A percentile compares a stretch with the other conserved stretches of the same genome.
Evolutionary conservation across 352 stramenopile species (phyloP).

Genomic region (Pythium grandisporangium): DNA sequence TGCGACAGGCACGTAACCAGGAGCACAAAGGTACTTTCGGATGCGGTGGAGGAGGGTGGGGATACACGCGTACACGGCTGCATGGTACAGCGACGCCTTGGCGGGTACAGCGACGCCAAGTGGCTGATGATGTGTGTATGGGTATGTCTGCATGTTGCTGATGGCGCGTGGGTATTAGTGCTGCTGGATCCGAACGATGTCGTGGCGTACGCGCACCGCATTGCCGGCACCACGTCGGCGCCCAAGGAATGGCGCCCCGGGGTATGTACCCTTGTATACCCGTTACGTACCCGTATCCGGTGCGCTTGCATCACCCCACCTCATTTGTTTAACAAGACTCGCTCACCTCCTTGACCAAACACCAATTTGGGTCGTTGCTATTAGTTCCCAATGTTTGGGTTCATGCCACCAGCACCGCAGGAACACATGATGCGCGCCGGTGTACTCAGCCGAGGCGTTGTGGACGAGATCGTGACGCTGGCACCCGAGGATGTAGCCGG

Average conservation of each 20-base stretch:
- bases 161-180: conserved; percentile 26
- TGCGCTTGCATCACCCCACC: too few species aligned
- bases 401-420: conserved; percentile 74
- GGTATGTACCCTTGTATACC: conserved; percentile 30
- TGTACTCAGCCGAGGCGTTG: conserved; percentile 70
- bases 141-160: background rate
- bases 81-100: too few species aligned
- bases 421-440: conserved; percentile 82
- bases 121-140: background rate
- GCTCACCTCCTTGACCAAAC: too few species aligned
- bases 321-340: too few species aligned
- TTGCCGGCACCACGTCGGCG: conserved; percentile 67
- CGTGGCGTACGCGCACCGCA: conserved; percentile 74
- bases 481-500: conserved; percentile 20
- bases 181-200: conserved; percentile 58
- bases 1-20: conserved; percentile 48
- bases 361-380: background rate
- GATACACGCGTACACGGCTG: too few species aligned
- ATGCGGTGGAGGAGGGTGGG: background rate
- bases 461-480: conserved; percentile 73
- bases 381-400: conserved; percentile 83
- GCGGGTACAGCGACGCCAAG: too few species aligned
- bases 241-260: conserved; percentile 68
- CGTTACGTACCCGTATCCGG: too few species aligned
- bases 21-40: conserved; percentile 29